phyloP scores from a whole-genome alignment of 768 basidiomycete species.

The Lactarius evosmus region DNA sequence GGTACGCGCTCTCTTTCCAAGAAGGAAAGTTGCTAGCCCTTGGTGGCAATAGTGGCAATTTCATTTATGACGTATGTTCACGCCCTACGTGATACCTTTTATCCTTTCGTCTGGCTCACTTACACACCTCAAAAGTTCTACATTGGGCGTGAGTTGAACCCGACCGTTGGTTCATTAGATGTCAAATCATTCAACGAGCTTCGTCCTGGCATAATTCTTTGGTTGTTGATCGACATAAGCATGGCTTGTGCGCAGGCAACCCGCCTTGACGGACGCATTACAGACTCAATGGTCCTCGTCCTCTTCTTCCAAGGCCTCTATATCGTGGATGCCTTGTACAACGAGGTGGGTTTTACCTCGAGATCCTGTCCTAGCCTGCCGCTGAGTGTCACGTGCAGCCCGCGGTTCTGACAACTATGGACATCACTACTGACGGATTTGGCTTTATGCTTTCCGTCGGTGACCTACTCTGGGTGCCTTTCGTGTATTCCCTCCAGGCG shows the following conservation, averaged over 20 bases:
- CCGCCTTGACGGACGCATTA: constrained; percentile 69
- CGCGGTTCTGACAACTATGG: constrained; percentile 92
- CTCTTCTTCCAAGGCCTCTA: constrained; percentile 84
- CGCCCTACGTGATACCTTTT: neutral
- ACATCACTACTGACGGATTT: constrained; percentile 96
- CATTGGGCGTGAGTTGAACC: constrained; percentile 94
- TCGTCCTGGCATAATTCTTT: constrained; percentile 86
- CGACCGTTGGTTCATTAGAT: constrained; percentile 72
- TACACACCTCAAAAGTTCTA: constrained; percentile 56
- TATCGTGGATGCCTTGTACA: constrained; percentile 81
- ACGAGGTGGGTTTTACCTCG: constrained; percentile 58
- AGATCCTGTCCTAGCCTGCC: neutral
- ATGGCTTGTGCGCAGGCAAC: constrained; percentile 89
- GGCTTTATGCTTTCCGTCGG: constrained; percentile 98
- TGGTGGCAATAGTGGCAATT: constrained; percentile 88
- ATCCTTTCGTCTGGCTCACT: neutral
- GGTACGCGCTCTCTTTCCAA: constrained; percentile 70
- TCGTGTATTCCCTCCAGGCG: constrained; percentile 90
- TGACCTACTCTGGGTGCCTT: constrained; percentile 91
- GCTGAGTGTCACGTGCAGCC: constrained; percentile 46
- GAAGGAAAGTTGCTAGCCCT: constrained; percentile 72
- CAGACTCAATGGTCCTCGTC: constrained; percentile 92
- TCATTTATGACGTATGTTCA: constrained; percentile 81
- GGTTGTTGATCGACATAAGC: constrained; percentile 86
- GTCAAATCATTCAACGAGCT: constrained; percentile 79